These are phyloP conservation scores for Podila horticola DNA, from an alignment of 192 early-diverging fungal genomes.

Conservation along the genomic window DNA sequence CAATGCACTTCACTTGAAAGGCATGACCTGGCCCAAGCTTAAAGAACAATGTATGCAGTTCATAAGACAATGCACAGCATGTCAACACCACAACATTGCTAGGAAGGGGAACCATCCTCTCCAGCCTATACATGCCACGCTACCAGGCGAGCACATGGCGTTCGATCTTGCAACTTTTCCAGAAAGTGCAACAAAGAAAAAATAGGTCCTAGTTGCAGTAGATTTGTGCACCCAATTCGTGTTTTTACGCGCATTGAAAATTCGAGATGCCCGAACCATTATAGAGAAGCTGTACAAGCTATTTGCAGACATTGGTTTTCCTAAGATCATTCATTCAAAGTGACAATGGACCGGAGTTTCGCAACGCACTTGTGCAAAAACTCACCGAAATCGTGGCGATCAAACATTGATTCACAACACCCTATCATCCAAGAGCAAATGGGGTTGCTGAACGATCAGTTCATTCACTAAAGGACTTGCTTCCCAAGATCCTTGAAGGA, in stretches of 20 bases:
- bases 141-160: conserved; percentile 31
- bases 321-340: conserved; percentile 32
- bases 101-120: conserved; percentile 34
- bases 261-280: conserved; percentile 16
- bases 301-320: conserved; percentile 44
- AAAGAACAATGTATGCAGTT: conserved; percentile 21
- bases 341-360: conserved; percentile 59
- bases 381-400: conserved; percentile 14
- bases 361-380: conserved; percentile 29
- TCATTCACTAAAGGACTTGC: conserved; percentile 3
- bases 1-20: too few relatives aligned
- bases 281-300: neutral
- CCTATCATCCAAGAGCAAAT: conserved; percentile 57
- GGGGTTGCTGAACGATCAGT: conserved; percentile 56
- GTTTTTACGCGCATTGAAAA: conserved; percentile 8
- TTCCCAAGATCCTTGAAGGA: conserved; percentile 33
- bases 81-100: conserved; percentile 34
- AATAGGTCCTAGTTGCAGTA: conserved; percentile 25
- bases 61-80: conserved; percentile 22
- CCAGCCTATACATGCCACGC: conserved; percentile 3
- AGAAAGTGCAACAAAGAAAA: neutral
- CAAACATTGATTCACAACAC: conserved; percentile 50
- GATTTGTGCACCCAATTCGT: conserved; percentile 51
- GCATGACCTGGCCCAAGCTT: neutral
- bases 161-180: conserved; percentile 34